These are phyloP conservation scores for Gossypium longicalyx DNA, from an alignment of 345 rosid genomes.

Conservation along the genomic window DNA sequence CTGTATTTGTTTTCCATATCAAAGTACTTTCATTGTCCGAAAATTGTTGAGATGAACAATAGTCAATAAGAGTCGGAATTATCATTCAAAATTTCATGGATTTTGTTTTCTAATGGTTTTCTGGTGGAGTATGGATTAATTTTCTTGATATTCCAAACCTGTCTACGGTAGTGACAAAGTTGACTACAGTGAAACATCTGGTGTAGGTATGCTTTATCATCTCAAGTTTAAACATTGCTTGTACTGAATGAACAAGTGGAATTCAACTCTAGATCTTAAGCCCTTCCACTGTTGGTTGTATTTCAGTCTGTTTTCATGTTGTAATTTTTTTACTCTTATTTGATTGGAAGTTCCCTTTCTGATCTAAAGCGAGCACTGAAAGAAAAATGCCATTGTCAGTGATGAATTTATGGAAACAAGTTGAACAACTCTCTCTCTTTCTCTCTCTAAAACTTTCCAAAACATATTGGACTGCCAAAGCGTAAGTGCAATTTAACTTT, in stretches of 20 bases:
- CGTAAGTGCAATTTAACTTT: neutral
- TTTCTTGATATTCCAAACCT: neutral
- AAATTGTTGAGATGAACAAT: neutral
- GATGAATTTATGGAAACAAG: neutral
- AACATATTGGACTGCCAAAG: neutral
- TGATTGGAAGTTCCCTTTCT: neutral
- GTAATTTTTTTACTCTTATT: neutral
- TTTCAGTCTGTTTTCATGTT: neutral
- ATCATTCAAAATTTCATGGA: neutral
- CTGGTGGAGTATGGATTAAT: neutral
- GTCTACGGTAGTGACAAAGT: neutral
- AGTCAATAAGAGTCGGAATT: neutral
- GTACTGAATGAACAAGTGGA: neutral
- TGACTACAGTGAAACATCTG: neutral
- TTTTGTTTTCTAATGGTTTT: neutral
- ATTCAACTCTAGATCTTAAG: neutral
- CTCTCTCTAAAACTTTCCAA: neutral
- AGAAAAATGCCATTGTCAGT: slow-evolving; percentile 7
- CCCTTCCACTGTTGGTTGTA: neutral
- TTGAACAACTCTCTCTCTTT: neutral
- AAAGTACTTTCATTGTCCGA: neutral
- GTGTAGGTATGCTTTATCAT: neutral
- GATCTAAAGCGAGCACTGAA: neutral
- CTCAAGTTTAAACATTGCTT: neutral
- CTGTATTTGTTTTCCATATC: neutral